Percentiles rank a stretch among this genome's conserved stretches.
phyloP scores from a whole-genome alignment of 306 rosid genomes.

The Betula pendula region DNA sequence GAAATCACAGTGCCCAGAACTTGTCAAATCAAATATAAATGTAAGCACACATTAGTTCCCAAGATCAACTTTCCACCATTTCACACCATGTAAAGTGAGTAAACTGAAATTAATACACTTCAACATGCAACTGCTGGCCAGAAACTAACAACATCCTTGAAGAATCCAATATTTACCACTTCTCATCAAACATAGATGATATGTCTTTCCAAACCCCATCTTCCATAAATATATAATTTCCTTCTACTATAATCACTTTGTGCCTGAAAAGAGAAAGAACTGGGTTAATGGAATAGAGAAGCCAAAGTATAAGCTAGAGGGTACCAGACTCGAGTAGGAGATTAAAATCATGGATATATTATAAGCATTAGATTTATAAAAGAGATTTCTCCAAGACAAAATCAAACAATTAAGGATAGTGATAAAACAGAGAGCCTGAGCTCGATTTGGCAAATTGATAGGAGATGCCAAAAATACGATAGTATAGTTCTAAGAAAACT shows the following conservation, averaged over 20 bases:
- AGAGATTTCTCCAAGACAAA: background rate
- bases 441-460: background rate
- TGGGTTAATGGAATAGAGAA: background rate
- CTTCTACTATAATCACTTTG: constrained; percentile 81
- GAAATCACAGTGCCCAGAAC: no score
- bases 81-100: background rate
- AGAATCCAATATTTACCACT: constrained; percentile 57
- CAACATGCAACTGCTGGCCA: constrained; percentile 21
- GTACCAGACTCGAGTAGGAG: background rate
- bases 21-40: no score
- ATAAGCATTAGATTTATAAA: background rate
- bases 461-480: background rate
- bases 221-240: constrained; percentile 72
- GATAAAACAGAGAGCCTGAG: background rate
- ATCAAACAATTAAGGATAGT: background rate
- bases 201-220: constrained; percentile 79
- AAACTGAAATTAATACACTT: constrained; percentile 14
- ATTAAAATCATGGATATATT: background rate
- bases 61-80: background rate
- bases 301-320: background rate
- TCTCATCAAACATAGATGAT: constrained; percentile 73
- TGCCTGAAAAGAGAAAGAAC: constrained; percentile 49
- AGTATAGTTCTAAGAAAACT: background rate
- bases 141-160: background rate
- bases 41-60: background rate